Evolutionary conservation across 139 green algal genomes (phyloP), one percentile per base, ranked within the genome.

Genomic region (Ettlia oleoabundans): DNA sequence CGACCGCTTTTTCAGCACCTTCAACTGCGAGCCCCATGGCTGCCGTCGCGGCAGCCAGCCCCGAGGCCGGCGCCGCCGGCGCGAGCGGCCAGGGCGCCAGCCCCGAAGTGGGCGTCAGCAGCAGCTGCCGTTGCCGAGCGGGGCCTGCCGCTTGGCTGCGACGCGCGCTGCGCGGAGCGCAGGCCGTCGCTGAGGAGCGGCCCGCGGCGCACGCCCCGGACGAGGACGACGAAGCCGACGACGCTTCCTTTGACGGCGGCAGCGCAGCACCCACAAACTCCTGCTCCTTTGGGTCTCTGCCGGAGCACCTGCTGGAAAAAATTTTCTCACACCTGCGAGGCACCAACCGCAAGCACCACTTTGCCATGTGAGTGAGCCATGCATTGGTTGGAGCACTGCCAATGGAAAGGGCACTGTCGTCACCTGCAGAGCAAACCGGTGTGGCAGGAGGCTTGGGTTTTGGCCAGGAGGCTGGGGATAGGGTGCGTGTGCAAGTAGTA

Each of bases 171-270:
- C 73, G 73, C 7, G 53, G 33, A 24, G 35, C 65, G 2, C 73
- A 80, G 26, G 73, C 73, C 33, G 43, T 92, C 71, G 86, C 75
- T 65, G 55, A 67, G 53, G 73, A 77, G 42, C 32, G 41, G 52
- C 73, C 33, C 35, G 1, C 35, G 15, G 3, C 22, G 15, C 37
- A 64, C 9, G n/a, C 42, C 5, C 28, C 33, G 7, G 37, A 40
- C 35, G 37, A 80, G 4, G 73, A 52, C 0, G 73, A 68, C 28
- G 53, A 67, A 13, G 53, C 26, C 3, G 73, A 80, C n/a, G 73
- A 80, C 37, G 73, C 35, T 3, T 69, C 73, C 4, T 40, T 52
- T 18, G 53, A 68, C 35, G 41, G 42, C 7, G 42, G 43, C 38
- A 30, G 22, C 37, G 24, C 32, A 26, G 63, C 61, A 42, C 10